Percentiles rank a stretch among this genome's conserved stretches.
These are phyloP conservation scores for Tetracladium marchalianum DNA, from an alignment of 495 filamentous ascomycete genomes.

Conservation along the genomic window DNA sequence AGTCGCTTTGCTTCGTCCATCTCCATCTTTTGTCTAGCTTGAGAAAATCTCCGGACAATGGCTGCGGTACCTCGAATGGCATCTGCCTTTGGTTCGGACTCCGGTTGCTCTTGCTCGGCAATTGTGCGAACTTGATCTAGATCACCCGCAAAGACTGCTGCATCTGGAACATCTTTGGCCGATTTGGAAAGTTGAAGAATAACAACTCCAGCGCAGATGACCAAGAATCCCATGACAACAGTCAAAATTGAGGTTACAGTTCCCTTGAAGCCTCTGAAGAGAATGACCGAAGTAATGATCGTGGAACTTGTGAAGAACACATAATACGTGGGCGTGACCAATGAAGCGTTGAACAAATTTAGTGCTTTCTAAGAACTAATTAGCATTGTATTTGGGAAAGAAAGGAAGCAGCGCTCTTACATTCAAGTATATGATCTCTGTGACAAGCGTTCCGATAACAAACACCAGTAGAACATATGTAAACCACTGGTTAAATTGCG, in stretches of 20 bases:
- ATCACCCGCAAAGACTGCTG: constrained; percentile 87
- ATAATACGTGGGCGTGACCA: constrained; percentile 97
- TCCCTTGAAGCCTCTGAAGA: constrained; percentile 94
- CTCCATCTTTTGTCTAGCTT: constrained; percentile 67
- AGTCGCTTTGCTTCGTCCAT: constrained; percentile 70
- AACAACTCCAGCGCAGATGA: constrained; percentile 95
- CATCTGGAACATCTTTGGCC: constrained; percentile 91
- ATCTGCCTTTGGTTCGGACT: constrained; percentile 92
- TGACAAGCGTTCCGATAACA: constrained; percentile 75
- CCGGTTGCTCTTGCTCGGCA: constrained; percentile 86
- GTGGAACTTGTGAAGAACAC: constrained; percentile 95
- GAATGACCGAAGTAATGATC: constrained; percentile 83
- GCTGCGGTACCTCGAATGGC: constrained; percentile 88
- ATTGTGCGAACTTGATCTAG: constrained; percentile 92
- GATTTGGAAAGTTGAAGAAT: constrained; percentile 95
- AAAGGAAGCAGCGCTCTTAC: constrained; percentile 42
- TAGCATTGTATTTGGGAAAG: not conserved
- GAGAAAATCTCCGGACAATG: constrained; percentile 76
- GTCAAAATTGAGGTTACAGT: constrained; percentile 71
- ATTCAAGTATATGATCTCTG: constrained; percentile 92
- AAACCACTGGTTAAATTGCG: constrained; percentile 97
- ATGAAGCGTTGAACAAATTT: constrained; percentile 92
- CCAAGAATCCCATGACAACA: constrained; percentile 86
- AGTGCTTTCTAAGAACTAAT: constrained; percentile 77
- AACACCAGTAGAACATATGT: constrained; percentile 87